phyloP scores from a whole-genome alignment of 768 basidiomycete genomes.

The Boletus edulis region DNA sequence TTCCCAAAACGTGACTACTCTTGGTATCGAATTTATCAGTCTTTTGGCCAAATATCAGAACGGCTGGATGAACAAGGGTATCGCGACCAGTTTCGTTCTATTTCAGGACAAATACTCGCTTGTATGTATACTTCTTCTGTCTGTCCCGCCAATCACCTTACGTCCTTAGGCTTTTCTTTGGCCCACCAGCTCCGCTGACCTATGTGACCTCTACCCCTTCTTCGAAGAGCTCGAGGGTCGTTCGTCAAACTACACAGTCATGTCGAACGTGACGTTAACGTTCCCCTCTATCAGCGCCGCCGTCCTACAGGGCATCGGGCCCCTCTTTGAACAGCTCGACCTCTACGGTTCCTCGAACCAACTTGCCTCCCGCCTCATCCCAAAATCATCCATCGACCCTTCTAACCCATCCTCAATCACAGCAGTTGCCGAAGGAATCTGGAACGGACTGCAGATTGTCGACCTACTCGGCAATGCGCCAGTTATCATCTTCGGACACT shows the following conservation, averaged over 20 bases:
- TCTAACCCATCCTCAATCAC: conserved; percentile 7
- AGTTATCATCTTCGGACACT: neutral
- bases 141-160: neutral
- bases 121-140: conserved; percentile 4
- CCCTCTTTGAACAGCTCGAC: conserved; percentile 6
- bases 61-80: neutral
- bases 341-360: conserved; percentile 17
- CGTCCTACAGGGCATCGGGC: conserved; percentile 2
- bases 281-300: conserved; percentile 16
- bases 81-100: neutral
- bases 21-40: neutral
- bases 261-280: conserved; percentile 13
- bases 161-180: conserved; percentile 13
- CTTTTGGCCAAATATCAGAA: neutral
- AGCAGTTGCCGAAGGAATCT: conserved; percentile 13
- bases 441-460: conserved; percentile 15
- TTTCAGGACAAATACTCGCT: neutral
- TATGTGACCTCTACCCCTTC: conserved; percentile 12
- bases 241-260: conserved; percentile 12
- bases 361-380: conserved; percentile 17
- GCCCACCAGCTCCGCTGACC: neutral
- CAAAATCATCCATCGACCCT: conserved; percentile 13
- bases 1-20: neutral
- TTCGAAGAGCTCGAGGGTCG: conserved; percentile 17
- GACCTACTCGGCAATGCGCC: neutral